Conservation (phyloP, 192 early-diverging fungal species). For the Coemansia sp. region DNA sequence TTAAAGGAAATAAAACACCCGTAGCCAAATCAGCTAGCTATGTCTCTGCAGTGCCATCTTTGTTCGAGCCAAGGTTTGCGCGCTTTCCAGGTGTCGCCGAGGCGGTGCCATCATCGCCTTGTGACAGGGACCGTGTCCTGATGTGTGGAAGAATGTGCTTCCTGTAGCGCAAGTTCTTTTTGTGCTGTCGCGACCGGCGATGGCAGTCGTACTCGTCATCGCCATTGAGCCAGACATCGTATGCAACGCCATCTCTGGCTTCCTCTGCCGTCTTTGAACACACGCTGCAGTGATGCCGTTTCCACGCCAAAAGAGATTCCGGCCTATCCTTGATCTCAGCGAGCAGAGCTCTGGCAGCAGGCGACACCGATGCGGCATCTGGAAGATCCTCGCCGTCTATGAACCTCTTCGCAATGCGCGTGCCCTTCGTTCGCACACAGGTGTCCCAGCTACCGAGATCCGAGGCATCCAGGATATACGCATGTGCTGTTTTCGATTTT, state of each 20-base stretch:
- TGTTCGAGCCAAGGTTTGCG: not conserved
- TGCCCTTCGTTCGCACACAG: slow-evolving; percentile 57
- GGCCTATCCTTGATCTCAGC: slow-evolving; percentile 21
- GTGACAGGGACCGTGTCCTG: not conserved
- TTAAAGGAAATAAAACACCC: not conserved
- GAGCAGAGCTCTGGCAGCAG: slow-evolving; percentile 33
- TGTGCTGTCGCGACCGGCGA: slow-evolving; percentile 64
- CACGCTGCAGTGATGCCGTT: slow-evolving; percentile 66
- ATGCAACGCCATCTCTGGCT: slow-evolving; percentile 33
- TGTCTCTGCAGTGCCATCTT: not conserved
- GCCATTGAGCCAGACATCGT: slow-evolving; percentile 67
- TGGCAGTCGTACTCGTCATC: slow-evolving; percentile 75
- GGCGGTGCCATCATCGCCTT: not conserved
- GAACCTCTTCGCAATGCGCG: slow-evolving; percentile 56
- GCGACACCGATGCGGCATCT: slow-evolving; percentile 16
- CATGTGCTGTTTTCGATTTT: slow-evolving; percentile 29
- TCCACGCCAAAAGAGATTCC: slow-evolving; percentile 57
- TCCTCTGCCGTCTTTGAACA: slow-evolving; percentile 59
- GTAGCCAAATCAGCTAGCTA: not conserved
- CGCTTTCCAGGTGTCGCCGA: not conserved
- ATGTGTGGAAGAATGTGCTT: slow-evolving; percentile 8
- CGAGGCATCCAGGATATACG: slow-evolving; percentile 72
- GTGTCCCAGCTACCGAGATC: slow-evolving; percentile 60
- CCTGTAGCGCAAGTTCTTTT: slow-evolving; percentile 35
- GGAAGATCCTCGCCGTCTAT: slow-evolving; percentile 9